phyloP scores from a whole-genome alignment of 1,284 basidiomycete species.

The Trametes sp. region DNA sequence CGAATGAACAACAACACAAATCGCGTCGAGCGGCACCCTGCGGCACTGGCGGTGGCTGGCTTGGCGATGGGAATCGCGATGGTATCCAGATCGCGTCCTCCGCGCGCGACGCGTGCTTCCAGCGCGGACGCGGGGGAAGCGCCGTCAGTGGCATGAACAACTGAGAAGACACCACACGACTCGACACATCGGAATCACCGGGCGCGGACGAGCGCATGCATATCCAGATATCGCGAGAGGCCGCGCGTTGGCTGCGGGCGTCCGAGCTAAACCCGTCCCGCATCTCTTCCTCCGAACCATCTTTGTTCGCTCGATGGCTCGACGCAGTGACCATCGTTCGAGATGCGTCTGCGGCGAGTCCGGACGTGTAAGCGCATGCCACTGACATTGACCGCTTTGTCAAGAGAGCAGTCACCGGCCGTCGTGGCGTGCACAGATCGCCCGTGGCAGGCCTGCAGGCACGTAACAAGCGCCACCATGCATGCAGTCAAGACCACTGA shows the following conservation, averaged over 20 bases:
- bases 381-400: neutral
- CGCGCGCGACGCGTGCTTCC: constrained; percentile 1
- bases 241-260: neutral
- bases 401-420: neutral
- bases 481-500: neutral
- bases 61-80: constrained; percentile 17
- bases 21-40: neutral
- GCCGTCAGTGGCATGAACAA: neutral
- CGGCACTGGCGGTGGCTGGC: neutral
- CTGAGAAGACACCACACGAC: neutral
- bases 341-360: neutral
- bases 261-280: constrained; percentile 9
- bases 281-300: constrained; percentile 1
- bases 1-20: neutral
- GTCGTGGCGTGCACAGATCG: too few relatives aligned
- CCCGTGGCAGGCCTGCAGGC: neutral
- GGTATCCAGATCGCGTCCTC: constrained; percentile 14
- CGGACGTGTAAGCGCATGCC: neutral
- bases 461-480: neutral
- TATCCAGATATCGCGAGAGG: neutral
- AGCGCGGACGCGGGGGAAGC: constrained; percentile 2
- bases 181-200: constrained; percentile 5
- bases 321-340: neutral
- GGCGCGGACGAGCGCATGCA: constrained; percentile 2
- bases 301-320: constrained; percentile 7